Percentiles rank a stretch among this genome's conserved stretches.
phyloP scores from a whole-genome alignment of 352 stramenopile genomes.

The Pythium vanterpoolii region DNA sequence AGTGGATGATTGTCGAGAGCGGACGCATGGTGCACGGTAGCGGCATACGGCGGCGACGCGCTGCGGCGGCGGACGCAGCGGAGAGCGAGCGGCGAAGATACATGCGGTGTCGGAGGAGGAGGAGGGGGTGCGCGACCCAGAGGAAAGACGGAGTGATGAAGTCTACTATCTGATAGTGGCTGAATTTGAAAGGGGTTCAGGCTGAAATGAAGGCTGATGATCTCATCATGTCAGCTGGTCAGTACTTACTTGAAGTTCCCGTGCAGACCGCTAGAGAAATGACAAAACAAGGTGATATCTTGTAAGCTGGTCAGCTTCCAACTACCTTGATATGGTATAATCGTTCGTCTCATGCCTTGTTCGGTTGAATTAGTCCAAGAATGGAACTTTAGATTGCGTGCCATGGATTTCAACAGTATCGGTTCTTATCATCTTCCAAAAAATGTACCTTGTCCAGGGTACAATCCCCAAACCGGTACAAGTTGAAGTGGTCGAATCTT shows the following conservation, averaged over 20 bases:
- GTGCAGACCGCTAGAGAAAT: background rate
- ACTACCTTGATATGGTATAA: background rate
- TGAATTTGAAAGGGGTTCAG: constrained; percentile 10
- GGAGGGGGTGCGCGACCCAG: background rate
- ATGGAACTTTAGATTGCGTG: background rate
- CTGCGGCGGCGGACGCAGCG: background rate
- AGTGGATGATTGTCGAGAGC: constrained; percentile 53
- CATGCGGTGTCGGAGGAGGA: background rate
- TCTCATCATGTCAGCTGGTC: background rate
- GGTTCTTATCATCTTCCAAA: background rate
- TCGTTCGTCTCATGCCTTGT: too few relatives aligned
- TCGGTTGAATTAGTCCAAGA: background rate
- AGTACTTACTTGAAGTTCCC: constrained; percentile 3
- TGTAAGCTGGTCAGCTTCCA: too few relatives aligned
- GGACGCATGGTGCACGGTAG: constrained; percentile 13
- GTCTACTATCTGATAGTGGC: background rate
- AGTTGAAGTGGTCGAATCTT: background rate
- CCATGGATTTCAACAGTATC: background rate
- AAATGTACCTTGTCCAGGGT: background rate
- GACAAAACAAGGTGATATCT: background rate
- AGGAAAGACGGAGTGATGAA: background rate
- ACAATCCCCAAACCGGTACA: background rate
- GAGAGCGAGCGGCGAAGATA: constrained; percentile 13
- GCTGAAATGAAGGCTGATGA: too few relatives aligned
- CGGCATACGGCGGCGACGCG: background rate